A percentile compares a stretch with the other conserved stretches of the same genome.
Conservation (phyloP, 768 basidiomycete species). For the Lactifluus pinguis region DNA sequence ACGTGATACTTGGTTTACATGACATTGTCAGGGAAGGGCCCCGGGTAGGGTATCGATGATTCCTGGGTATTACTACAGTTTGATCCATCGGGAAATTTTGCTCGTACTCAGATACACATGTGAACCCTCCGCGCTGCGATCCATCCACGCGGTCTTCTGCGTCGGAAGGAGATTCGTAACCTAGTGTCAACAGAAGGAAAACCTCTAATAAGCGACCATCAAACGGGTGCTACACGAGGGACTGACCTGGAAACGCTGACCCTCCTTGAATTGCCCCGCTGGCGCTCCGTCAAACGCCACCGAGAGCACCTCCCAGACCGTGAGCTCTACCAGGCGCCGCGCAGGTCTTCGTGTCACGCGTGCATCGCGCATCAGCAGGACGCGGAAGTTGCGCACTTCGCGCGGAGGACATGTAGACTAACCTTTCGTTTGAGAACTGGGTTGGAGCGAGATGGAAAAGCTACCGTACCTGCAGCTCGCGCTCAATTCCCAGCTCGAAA, state of each 20-base stretch:
- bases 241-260: slow-evolving; percentile 17
- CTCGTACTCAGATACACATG: slow-evolving; percentile 65
- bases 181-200: slow-evolving; percentile 21
- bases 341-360: slow-evolving; percentile 8
- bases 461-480: slow-evolving; percentile 56
- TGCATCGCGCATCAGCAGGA: slow-evolving; percentile 16
- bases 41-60: neutral
- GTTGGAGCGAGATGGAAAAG: neutral
- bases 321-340: slow-evolving; percentile 13
- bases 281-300: slow-evolving; percentile 10
- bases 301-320: slow-evolving; percentile 16
- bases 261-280: slow-evolving; percentile 10
- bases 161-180: slow-evolving; percentile 66
- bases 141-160: slow-evolving; percentile 66
- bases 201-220: neutral
- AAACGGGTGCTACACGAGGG: too few relatives aligned
- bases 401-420: slow-evolving; percentile 16
- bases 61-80: slow-evolving; percentile 6
- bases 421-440: neutral
- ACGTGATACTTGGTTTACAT: neutral
- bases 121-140: slow-evolving; percentile 34
- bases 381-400: slow-evolving; percentile 17
- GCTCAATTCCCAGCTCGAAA: slow-evolving; percentile 52
- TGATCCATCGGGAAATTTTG: slow-evolving; percentile 56
- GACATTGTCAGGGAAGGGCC: neutral